Evolutionary conservation across 1,139 yeast species (phyloP), one percentile per base, ranked within the genome.

Genomic region (Blastobotrys proliferans): DNA sequence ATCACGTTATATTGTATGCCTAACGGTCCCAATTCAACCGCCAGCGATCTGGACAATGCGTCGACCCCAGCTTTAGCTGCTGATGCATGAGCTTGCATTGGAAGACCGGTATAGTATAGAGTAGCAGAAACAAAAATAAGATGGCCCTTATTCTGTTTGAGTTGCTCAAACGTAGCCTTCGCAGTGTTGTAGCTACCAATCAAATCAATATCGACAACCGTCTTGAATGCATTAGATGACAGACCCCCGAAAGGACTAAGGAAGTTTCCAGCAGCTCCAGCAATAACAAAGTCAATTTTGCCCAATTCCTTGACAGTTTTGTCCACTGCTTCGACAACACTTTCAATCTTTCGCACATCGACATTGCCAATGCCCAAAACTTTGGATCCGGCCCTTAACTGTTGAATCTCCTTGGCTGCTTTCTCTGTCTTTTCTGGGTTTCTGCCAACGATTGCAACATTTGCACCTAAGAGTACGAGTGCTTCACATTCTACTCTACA

Each of bases 181-280:
- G 79, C 84, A 2, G 96, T 85, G 63, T 88, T 88, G 68, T 72
- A 87, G 10, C 94, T 80, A 2, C 97, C 97, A 35, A 87, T 64
- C 43, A 88, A 68, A 62, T 90, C 97, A 50, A 90, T 90, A 31
- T 79, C 80, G 20, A 87, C 73, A 22, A 90, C 97, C 0, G 94
- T 73, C 61, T 83, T 81, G 72, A 90, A 90, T 2, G 95, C 97
- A 57, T 86, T 86, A 29, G 88, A 63, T 1, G 94, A 82, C 51
- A 88, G 67, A 54, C 80, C 81, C 56, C 81, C 80, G 63, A 88
- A 79, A 60, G 86, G 94, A 26, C 88, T 70, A 51, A 90, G 64
- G 58, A 88, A 90, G 69, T 88, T 88, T 4, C 97, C 97, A 3
- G 97, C 97, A 2, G 97, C 97, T 16, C 97, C 97, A 32, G 94